phyloP scores from a whole-genome alignment of 805 yeast genomes.

The Metschnikowia kofuensis region DNA sequence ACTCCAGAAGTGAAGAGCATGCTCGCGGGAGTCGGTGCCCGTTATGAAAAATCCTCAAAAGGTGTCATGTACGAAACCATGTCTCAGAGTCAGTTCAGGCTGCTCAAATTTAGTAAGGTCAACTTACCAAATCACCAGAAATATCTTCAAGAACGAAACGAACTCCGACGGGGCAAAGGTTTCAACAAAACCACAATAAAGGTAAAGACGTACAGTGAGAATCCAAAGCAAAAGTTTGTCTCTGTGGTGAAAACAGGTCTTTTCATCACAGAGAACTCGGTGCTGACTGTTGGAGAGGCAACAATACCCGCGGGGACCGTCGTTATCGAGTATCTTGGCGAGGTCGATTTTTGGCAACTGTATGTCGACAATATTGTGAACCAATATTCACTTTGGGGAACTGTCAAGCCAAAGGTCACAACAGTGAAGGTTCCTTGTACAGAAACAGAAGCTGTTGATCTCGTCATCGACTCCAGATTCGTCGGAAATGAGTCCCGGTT shows the following conservation, averaged over 20 bases:
- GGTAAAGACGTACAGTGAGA: slow-evolving; percentile 60
- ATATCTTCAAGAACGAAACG: slow-evolving; percentile 33
- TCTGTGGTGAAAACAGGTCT: slow-evolving; percentile 74
- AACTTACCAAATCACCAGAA: slow-evolving; percentile 34
- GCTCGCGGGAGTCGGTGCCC: slow-evolving; percentile 20
- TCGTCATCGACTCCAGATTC: slow-evolving; percentile 77
- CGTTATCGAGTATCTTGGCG: slow-evolving; percentile 68
- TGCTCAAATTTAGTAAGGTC: slow-evolving; percentile 29
- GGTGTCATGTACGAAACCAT: slow-evolving; percentile 14
- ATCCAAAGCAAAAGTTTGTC: slow-evolving; percentile 53
- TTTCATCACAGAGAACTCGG: slow-evolving; percentile 32
- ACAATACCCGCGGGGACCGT: slow-evolving; percentile 46
- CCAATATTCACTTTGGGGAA: slow-evolving; percentile 75
- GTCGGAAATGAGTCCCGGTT: slow-evolving; percentile 76
- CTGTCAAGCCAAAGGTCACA: slow-evolving; percentile 46
- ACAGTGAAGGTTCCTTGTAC: slow-evolving; percentile 17
- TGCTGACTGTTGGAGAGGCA: slow-evolving; percentile 5
- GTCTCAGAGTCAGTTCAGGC: slow-evolving; percentile 26
- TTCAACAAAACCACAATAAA: slow-evolving; percentile 32
- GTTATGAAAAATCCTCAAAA: slow-evolving; percentile 6
- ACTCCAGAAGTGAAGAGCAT: slow-evolving; percentile 28
- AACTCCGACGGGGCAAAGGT: slow-evolving; percentile 22
- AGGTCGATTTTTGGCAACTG: slow-evolving; percentile 59
- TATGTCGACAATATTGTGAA: slow-evolving; percentile 66
- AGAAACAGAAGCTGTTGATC: slow-evolving; percentile 21